Conservation (phyloP, 805 yeast genomes). For the Yarrowia keelungensis region DNA sequence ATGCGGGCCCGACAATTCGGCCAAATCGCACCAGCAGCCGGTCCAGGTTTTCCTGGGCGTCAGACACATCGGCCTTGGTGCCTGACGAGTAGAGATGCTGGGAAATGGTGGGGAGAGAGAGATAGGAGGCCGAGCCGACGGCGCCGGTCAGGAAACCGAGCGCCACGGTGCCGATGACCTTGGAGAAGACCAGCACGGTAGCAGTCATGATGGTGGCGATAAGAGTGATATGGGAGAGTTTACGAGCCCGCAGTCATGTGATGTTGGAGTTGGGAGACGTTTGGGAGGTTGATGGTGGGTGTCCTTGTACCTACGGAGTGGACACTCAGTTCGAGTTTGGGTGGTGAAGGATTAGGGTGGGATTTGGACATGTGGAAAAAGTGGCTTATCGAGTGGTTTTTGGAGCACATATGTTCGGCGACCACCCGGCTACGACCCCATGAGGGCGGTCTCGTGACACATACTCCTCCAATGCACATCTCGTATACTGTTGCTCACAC, state of each 20-base stretch:
- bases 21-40: constrained; percentile 33
- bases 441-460: too few relatives aligned
- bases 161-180: constrained; percentile 50
- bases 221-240: not conserved
- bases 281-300: not conserved
- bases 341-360: too few relatives aligned
- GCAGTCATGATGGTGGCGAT: constrained; percentile 40
- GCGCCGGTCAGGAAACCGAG: constrained; percentile 51
- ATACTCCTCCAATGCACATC: too few relatives aligned
- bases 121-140: constrained; percentile 43
- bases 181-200: constrained; percentile 46
- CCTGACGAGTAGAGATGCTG: constrained; percentile 25
- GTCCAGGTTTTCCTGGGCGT: constrained; percentile 38
- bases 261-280: not conserved
- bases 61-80: constrained; percentile 29
- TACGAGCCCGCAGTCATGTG: not conserved
- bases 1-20: constrained; percentile 41
- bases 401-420: too few relatives aligned
- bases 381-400: too few relatives aligned
- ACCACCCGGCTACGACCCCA: too few relatives aligned
- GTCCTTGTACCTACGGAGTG: too few relatives aligned
- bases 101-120: constrained; percentile 41
- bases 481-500: too few relatives aligned
- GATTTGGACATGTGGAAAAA: too few relatives aligned
- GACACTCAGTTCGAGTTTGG: too few relatives aligned